A percentile compares a stretch with the other conserved stretches of the same genome.
These are phyloP conservation scores for Kwoniella pini DNA, from an alignment of 768 basidiomycete species.

Conservation along the genomic window DNA sequence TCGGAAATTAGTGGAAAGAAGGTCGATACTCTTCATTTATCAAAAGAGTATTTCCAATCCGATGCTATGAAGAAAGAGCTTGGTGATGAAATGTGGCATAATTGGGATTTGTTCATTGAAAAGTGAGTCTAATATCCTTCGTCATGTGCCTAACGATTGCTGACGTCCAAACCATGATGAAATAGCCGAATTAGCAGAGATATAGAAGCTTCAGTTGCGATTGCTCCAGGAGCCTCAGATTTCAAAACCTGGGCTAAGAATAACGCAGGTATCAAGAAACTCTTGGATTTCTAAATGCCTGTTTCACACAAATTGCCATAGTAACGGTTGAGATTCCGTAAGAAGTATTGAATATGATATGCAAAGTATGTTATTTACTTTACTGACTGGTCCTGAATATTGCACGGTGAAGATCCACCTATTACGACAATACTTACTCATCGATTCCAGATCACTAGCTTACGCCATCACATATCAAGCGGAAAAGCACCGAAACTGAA, in stretches of 20 bases:
- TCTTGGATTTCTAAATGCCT: not conserved
- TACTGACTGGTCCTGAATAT: no score
- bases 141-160: no score
- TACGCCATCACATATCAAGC: no score
- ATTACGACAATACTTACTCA: no score
- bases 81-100: conserved; percentile 16
- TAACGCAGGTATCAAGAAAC: not conserved
- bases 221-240: not conserved
- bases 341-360: no score
- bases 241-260: conserved; percentile 14
- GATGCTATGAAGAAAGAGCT: conserved; percentile 13
- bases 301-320: not conserved
- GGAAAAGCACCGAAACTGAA: no score
- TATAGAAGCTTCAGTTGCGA: not conserved
- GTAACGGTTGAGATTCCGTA: no score
- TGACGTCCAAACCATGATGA: not conserved
- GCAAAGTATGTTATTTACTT: no score
- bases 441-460: no score
- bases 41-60: conserved; percentile 12
- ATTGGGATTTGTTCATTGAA: conserved; percentile 17
- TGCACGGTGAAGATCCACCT: no score
- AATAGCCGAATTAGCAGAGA: conserved; percentile 8
- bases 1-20: conserved; percentile 17
- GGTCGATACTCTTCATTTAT: conserved; percentile 24
- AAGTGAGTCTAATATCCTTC: conserved; percentile 13